These are phyloP conservation scores for Neoconidiobolus thromboides DNA, from an alignment of 371 early-diverging fungal species.

Conservation along the genomic window DNA sequence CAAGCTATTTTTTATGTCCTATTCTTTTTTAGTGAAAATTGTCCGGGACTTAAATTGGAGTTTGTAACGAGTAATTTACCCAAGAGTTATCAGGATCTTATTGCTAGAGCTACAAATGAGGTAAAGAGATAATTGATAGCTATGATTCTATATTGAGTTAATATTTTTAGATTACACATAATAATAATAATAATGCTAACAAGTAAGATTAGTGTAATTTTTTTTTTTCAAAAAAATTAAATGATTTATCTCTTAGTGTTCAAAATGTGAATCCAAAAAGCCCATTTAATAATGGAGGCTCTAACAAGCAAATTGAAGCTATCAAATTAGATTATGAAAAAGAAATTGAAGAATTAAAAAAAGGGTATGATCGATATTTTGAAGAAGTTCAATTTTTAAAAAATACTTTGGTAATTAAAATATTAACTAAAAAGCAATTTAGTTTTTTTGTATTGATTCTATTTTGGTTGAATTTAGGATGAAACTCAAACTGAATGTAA, in stretches of 20 bases:
- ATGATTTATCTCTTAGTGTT: not conserved
- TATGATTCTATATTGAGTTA: not conserved
- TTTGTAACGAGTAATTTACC: not conserved
- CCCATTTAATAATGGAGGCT: not conserved
- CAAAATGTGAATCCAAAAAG: not conserved
- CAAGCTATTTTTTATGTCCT: not conserved
- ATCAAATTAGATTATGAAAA: not conserved
- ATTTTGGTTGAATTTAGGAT: slow-evolving; percentile 22
- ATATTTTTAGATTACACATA: not conserved
- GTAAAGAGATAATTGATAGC: not conserved
- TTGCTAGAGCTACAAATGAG: not conserved
- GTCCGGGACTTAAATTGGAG: not conserved
- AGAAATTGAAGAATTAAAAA: not conserved
- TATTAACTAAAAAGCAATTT: not conserved
- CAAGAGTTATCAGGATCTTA: not conserved
- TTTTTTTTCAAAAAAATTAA: not conserved
- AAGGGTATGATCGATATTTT: not conserved
- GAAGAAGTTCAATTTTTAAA: not conserved
- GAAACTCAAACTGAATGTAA: slow-evolving; percentile 37
- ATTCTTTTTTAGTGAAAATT: not conserved
- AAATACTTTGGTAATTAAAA: not conserved
- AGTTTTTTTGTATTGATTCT: not conserved
- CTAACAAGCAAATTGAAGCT: not conserved
- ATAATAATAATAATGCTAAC: not conserved
- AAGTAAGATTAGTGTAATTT: not conserved